phyloP scores from a whole-genome alignment of 192 early-diverging fungal genomes.

The Lobosporangium transversale region DNA sequence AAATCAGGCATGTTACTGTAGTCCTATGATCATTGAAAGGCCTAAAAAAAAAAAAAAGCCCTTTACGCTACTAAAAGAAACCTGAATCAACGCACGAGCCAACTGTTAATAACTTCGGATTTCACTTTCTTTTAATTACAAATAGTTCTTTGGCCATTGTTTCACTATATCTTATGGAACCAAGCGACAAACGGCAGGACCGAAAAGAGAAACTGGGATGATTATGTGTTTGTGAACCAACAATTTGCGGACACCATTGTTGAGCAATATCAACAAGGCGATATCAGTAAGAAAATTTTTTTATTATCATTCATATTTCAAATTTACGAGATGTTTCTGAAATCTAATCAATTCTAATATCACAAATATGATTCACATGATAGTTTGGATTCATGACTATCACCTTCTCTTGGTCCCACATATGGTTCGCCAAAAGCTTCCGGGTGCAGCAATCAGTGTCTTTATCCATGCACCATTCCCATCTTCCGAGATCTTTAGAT shows the following conservation, averaged over 20 bases:
- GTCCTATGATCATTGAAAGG: neutral
- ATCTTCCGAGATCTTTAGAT: constrained; percentile 94
- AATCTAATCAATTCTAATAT: too few species aligned
- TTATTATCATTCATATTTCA: too few species aligned
- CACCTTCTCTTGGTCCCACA: constrained; percentile 92
- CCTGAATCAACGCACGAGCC: too few species aligned
- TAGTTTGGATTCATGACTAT: constrained; percentile 99
- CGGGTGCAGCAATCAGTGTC: constrained; percentile 88
- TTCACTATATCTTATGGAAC: constrained; percentile 95
- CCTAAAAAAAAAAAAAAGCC: too few species aligned
- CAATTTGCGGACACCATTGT: constrained; percentile 77
- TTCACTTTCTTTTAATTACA: constrained; percentile 1
- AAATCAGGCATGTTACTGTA: constrained; percentile 73
- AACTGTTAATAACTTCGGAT: neutral
- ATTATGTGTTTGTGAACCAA: constrained; percentile 86
- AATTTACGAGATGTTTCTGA: too few species aligned
- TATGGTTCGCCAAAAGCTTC: constrained; percentile 83
- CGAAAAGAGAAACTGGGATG: constrained; percentile 76
- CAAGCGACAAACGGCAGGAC: constrained; percentile 70
- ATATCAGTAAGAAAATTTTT: constrained; percentile 76
- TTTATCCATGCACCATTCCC: constrained; percentile 98
- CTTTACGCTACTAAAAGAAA: too few species aligned
- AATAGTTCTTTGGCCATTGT: constrained; percentile 91
- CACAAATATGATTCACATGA: too few species aligned
- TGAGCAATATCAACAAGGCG: constrained; percentile 77